phyloP scores from a whole-genome alignment of 1,284 basidiomycete species.

The Hypsizygus ulmarius region DNA sequence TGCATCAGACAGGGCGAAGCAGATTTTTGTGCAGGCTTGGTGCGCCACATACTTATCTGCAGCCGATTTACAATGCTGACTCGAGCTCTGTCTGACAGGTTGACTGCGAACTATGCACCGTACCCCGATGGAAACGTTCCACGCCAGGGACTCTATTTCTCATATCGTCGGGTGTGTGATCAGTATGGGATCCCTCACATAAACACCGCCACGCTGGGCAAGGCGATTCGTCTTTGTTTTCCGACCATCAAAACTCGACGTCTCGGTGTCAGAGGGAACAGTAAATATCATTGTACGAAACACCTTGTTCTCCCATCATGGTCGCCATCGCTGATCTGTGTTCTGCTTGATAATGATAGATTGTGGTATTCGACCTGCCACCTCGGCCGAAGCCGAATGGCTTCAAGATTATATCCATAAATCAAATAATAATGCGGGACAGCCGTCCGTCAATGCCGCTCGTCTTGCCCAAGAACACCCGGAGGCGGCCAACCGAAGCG shows the following conservation, averaged over 20 bases:
- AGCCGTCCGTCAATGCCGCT: conserved; percentile 67
- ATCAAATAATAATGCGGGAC: conserved; percentile 79
- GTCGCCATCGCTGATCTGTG: conserved; percentile 28
- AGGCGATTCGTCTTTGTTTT: conserved; percentile 90
- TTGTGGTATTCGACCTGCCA: conserved; percentile 86
- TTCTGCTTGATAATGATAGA: conserved; percentile 52
- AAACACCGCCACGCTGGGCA: conserved; percentile 91
- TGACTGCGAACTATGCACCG: conserved; percentile 85
- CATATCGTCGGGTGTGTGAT: conserved; percentile 87
- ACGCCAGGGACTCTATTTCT: conserved; percentile 86
- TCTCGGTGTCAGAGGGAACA: conserved; percentile 87
- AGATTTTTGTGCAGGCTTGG: conserved; percentile 90
- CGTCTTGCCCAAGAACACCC: conserved; percentile 63
- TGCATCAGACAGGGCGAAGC: conserved; percentile 83
- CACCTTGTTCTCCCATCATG: conserved; percentile 29
- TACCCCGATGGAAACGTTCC: conserved; percentile 89
- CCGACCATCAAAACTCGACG: conserved; percentile 92
- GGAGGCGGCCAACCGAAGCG: conserved; percentile 50
- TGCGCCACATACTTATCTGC: conserved; percentile 33
- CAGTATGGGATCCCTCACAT: conserved; percentile 89
- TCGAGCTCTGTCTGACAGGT: conserved; percentile 45
- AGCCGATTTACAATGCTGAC: conserved; percentile 18
- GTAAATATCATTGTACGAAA: conserved; percentile 84
- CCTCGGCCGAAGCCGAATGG: conserved; percentile 84
- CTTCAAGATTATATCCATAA: conserved; percentile 87